phyloP scores from a whole-genome alignment of 495 filamentous ascomycete species.

The Hypoxylon cercidicola region DNA sequence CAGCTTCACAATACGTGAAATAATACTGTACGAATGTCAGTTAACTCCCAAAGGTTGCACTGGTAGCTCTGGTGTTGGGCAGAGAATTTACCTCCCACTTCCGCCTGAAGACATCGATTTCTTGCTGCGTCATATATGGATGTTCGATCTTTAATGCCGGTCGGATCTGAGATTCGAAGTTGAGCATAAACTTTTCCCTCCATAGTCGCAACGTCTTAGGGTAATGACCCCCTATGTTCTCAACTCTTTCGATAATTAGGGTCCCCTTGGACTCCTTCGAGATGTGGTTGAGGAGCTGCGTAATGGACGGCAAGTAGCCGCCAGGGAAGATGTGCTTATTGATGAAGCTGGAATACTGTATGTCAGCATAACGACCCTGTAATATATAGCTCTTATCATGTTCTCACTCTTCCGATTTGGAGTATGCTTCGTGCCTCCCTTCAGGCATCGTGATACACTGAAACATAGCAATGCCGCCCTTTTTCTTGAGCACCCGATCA shows the following conservation, averaged over 20 bases:
- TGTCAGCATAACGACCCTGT: constrained; percentile 12
- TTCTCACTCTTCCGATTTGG: constrained; percentile 56
- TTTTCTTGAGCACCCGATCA: constrained; percentile 66
- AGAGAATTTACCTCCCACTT: constrained; percentile 69
- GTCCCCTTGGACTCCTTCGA: constrained; percentile 64
- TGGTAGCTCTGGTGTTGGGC: neutral
- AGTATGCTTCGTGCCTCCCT: constrained; percentile 58
- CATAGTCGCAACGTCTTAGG: constrained; percentile 73
- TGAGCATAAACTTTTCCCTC: constrained; percentile 69
- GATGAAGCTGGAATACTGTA: constrained; percentile 64
- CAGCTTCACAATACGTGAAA: constrained; percentile 77
- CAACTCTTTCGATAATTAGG: constrained; percentile 69
- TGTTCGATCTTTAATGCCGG: constrained; percentile 65
- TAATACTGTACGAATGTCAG: constrained; percentile 64
- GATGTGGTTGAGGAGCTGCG: constrained; percentile 69
- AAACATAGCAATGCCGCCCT: constrained; percentile 73
- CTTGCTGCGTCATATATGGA: constrained; percentile 63
- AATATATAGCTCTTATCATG: neutral
- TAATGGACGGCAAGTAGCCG: constrained; percentile 74
- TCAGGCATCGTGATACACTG: constrained; percentile 83
- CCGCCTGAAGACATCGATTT: constrained; percentile 70
- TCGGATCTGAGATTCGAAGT: constrained; percentile 66
- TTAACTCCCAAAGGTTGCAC: neutral
- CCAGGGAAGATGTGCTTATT: constrained; percentile 79
- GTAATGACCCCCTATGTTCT: constrained; percentile 78